phyloP scores from a whole-genome alignment of 1,139 yeast genomes.

The Sugiyamaella pinicola region DNA sequence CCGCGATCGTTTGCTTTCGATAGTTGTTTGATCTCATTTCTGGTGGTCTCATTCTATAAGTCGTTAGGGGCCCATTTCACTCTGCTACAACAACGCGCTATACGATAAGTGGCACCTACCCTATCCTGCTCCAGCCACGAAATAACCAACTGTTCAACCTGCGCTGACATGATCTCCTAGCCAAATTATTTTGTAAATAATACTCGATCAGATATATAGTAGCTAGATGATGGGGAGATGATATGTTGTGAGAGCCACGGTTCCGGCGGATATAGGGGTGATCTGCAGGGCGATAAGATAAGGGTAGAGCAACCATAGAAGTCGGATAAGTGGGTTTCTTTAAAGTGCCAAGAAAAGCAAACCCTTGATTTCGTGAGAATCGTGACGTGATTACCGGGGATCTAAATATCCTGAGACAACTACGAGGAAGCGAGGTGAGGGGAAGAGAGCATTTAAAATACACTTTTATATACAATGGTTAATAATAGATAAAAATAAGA shows the following conservation, averaged over 20 bases:
- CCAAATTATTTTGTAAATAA: no score
- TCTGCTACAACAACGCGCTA: neutral
- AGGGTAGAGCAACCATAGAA: no score
- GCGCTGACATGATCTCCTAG: conserved; percentile 11
- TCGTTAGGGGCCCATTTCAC: neutral
- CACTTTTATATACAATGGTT: conserved; percentile 2
- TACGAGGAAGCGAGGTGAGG: neutral
- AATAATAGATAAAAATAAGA: conserved; percentile 6
- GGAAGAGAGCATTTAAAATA: neutral
- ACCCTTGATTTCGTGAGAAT: no score
- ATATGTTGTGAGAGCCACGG: neutral
- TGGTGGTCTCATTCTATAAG: conserved; percentile 53
- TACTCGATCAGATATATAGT: neutral
- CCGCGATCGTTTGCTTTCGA: conserved; percentile 46
- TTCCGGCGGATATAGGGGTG: conserved; percentile 6
- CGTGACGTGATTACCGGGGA: no score
- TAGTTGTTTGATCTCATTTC: conserved; percentile 57
- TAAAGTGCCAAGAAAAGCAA: no score
- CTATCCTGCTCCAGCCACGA: conserved; percentile 54
- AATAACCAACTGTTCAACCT: conserved; percentile 46
- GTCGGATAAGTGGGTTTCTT: no score
- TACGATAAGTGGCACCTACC: conserved; percentile 37
- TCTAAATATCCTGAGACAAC: no score
- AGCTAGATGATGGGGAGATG: neutral
- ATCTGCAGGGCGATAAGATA: neutral